Conservation (phyloP, 345 rosid species). For the Eucalyptus grandis region DNA sequence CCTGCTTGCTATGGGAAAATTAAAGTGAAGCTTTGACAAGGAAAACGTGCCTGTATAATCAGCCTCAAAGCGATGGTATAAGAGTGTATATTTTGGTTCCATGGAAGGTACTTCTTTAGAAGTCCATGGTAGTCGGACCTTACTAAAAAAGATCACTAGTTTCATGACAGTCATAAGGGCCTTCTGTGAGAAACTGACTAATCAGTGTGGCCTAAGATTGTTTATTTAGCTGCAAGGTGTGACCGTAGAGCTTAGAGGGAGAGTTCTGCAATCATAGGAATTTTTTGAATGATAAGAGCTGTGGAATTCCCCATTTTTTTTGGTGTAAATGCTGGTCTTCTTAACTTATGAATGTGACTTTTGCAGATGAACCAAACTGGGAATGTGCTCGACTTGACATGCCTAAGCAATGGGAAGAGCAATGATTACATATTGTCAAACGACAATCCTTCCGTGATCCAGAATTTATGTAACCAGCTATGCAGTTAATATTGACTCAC, state of each 20-base stretch:
- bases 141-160: background rate
- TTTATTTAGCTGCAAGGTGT: background rate
- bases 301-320: background rate
- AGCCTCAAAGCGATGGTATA: background rate
- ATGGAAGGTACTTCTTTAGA: background rate
- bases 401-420: constrained; percentile 39
- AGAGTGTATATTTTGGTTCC: background rate
- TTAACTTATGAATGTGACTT: background rate
- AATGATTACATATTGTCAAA: constrained; percentile 8
- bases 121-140: background rate
- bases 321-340: background rate
- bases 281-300: background rate
- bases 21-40: background rate
- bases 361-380: constrained; percentile 49
- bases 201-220: background rate
- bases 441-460: constrained; percentile 5
- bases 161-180: background rate
- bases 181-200: background rate
- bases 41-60: background rate
- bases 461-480: constrained; percentile 41
- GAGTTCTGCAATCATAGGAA: background rate
- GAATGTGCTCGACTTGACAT: constrained; percentile 47
- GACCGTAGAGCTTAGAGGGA: background rate
- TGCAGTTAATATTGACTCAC: constrained; percentile 14
- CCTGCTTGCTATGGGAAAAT: background rate